Evolutionary conservation across 371 early-diverging fungal species (phyloP).

Genomic region (Mortierella sp.): DNA sequence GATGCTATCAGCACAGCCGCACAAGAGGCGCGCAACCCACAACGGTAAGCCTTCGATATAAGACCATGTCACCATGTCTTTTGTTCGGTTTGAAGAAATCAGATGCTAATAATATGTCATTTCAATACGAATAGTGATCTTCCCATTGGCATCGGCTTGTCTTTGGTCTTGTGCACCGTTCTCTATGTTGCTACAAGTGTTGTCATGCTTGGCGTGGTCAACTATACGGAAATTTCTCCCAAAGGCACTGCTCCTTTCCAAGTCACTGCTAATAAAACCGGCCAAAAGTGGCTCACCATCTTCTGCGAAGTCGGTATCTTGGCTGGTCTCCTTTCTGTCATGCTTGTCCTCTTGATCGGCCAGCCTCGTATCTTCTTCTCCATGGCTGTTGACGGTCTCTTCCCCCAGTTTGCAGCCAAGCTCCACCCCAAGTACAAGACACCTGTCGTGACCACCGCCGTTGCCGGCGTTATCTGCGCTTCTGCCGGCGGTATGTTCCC

Average conservation of each 20-base stretch:
- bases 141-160: constrained; percentile 89
- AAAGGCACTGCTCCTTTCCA: constrained; percentile 69
- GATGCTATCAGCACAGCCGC: constrained; percentile 91
- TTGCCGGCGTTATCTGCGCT: constrained; percentile 81
- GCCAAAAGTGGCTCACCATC: constrained; percentile 75
- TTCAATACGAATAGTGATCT: constrained; percentile 66
- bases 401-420: constrained; percentile 77
- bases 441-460: constrained; percentile 78
- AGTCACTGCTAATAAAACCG: constrained; percentile 65
- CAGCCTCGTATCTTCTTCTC: constrained; percentile 91
- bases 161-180: constrained; percentile 79
- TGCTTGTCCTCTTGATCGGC: constrained; percentile 79
- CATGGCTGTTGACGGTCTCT: constrained; percentile 89
- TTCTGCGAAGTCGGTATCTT: constrained; percentile 84
- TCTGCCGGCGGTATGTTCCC: constrained; percentile 82
- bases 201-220: constrained; percentile 82
- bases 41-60: constrained; percentile 44
- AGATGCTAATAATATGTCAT: too few species aligned
- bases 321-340: constrained; percentile 82
- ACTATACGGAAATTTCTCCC: constrained; percentile 64
- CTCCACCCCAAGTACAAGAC: constrained; percentile 72
- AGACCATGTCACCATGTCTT: neutral
- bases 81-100: neutral
- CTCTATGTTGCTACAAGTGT: constrained; percentile 78
- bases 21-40: constrained; percentile 86